phyloP scores from a whole-genome alignment of 2,329 filamentous ascomycete genomes.

The Ceratocystis harringtonii region DNA sequence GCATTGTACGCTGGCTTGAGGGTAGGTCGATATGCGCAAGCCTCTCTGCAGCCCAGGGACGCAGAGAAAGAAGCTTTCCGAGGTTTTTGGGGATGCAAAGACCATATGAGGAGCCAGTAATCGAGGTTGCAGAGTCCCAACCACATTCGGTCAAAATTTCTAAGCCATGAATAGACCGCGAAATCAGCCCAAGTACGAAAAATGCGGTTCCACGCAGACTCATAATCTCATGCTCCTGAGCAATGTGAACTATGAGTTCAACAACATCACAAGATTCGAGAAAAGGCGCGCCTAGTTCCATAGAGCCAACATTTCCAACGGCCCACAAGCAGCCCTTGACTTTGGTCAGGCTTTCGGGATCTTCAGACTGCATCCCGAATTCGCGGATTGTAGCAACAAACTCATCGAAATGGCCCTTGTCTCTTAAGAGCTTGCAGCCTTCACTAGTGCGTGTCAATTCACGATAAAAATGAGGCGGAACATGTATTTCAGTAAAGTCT shows the following conservation, averaged over 20 bases:
- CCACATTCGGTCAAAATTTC: constrained; percentile 80
- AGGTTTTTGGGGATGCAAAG: constrained; percentile 75
- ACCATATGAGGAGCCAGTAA: constrained; percentile 67
- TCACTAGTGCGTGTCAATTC: constrained; percentile 86
- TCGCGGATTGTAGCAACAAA: constrained; percentile 82
- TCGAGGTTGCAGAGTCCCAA: constrained; percentile 83
- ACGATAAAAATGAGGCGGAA: constrained; percentile 96
- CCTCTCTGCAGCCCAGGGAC: constrained; percentile 37
- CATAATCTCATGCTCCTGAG: constrained; percentile 76
- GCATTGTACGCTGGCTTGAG: constrained; percentile 37
- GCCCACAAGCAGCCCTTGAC: constrained; percentile 97
- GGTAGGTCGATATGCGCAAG: constrained; percentile 34
- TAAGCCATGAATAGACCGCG: constrained; percentile 76
- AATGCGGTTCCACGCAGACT: constrained; percentile 90
- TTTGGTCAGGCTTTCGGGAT: constrained; percentile 72
- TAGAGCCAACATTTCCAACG: constrained; percentile 92
- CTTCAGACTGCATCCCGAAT: constrained; percentile 69
- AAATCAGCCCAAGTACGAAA: constrained; percentile 87
- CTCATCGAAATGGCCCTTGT: constrained; percentile 93
- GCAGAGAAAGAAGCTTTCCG: constrained; percentile 59
- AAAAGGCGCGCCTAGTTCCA: constrained; percentile 92
- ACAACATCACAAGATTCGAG: constrained; percentile 83
- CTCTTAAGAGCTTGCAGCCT: constrained; percentile 73
- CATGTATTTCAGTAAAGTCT: constrained; percentile 47
- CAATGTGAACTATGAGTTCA: constrained; percentile 72